A percentile compares a stretch with the other conserved stretches of the same genome.
Evolutionary conservation across 1,139 yeast species (phyloP).

Genomic region (Geotrichum aggregatum): DNA sequence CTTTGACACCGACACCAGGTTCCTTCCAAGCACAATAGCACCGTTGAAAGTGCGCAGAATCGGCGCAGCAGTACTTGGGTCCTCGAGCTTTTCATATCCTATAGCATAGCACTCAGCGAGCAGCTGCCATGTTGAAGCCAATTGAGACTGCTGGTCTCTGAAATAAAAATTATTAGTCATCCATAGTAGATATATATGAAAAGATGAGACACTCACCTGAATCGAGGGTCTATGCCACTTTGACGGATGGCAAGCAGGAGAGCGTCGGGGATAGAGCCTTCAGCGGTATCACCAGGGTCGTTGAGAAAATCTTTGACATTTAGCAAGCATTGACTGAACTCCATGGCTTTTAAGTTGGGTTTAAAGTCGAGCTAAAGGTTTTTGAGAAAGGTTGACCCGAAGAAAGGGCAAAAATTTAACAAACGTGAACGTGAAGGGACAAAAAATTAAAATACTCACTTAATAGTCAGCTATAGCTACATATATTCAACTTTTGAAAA

Average conservation of each 20-base stretch:
- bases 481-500: too few species aligned
- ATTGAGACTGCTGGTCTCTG: constrained; percentile 12
- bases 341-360: neutral
- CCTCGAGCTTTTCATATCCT: neutral
- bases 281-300: constrained; percentile 1
- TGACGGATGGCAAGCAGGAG: constrained; percentile 14
- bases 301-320: neutral
- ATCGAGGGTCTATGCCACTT: constrained; percentile 18
- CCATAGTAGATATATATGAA: too few species aligned
- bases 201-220: constrained; percentile 20
- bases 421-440: too few species aligned
- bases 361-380: neutral
- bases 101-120: constrained; percentile 2
- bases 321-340: constrained; percentile 9
- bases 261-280: constrained; percentile 16
- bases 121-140: constrained; percentile 5
- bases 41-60: constrained; percentile 25
- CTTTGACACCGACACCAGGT: constrained; percentile 25
- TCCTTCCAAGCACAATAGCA: constrained; percentile 26
- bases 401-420: too few species aligned
- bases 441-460: too few species aligned
- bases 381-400: too few species aligned
- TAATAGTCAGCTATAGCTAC: too few species aligned
- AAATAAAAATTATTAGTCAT: neutral
- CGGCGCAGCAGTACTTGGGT: constrained; percentile 7